Evolutionary conservation across 139 green algal genomes (phyloP).

Genomic region (Ettlia oleoabundans): DNA sequence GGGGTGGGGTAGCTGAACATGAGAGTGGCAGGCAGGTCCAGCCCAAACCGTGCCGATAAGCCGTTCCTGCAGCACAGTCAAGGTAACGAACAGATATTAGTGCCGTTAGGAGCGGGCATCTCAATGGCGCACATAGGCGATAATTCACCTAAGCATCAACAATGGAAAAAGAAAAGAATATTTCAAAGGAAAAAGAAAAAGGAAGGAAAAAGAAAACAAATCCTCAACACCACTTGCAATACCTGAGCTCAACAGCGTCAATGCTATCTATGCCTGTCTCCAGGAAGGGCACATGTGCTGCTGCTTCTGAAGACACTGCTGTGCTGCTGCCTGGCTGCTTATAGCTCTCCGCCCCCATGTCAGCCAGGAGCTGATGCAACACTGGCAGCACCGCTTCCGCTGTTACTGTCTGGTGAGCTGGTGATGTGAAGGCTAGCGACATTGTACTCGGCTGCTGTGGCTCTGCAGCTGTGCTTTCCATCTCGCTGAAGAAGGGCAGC

Average conservation of each 20-base stretch:
- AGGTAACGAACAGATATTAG: too few relatives aligned
- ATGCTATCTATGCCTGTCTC: too few relatives aligned
- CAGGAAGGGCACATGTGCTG: constrained; percentile 43
- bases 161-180: too few relatives aligned
- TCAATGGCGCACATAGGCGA: too few relatives aligned
- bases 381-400: neutral
- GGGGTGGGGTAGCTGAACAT: constrained; percentile 69
- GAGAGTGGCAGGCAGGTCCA: constrained; percentile 46
- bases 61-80: too few relatives aligned
- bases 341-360: neutral
- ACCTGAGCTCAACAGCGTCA: too few relatives aligned
- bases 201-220: too few relatives aligned
- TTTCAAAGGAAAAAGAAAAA: too few relatives aligned
- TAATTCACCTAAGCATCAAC: too few relatives aligned
- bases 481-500: neutral
- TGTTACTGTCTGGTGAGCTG: neutral
- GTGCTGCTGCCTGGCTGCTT: neutral
- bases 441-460: neutral
- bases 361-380: neutral
- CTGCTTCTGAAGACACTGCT: neutral
- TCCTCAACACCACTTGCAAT: too few relatives aligned
- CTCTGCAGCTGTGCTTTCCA: neutral
- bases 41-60: constrained; percentile 15
- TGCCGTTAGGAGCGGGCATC: too few relatives aligned
- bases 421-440: neutral